These are phyloP conservation scores for Crepidotus variabilis DNA, from an alignment of 768 basidiomycete genomes.

Conservation along the genomic window DNA sequence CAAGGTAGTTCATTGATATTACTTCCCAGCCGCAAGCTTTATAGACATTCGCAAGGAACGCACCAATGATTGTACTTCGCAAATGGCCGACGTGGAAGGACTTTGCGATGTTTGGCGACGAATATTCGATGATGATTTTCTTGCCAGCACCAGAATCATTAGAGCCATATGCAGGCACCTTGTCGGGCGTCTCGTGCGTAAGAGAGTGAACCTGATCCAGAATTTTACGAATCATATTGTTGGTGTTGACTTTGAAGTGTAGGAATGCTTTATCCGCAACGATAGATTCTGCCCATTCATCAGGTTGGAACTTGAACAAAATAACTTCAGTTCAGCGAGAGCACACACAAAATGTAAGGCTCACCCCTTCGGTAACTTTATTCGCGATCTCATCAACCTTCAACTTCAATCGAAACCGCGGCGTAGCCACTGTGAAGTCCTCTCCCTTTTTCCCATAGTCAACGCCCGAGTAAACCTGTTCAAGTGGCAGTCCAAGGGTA, in stretches of 20 bases:
- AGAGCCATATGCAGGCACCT: conserved; percentile 74
- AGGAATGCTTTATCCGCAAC: conserved; percentile 77
- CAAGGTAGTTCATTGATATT: conserved; percentile 89
- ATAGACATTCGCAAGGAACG: conserved; percentile 88
- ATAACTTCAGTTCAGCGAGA: background rate
- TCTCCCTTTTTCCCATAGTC: conserved; percentile 92
- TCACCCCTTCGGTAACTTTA: conserved; percentile 69
- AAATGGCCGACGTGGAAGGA: conserved; percentile 97
- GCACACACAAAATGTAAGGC: conserved; percentile 15
- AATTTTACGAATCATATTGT: conserved; percentile 59
- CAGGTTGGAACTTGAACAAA: conserved; percentile 70
- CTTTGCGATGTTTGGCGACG: conserved; percentile 96
- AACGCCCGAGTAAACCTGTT: conserved; percentile 80
- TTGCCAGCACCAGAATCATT: conserved; percentile 78
- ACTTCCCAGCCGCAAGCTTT: conserved; percentile 92
- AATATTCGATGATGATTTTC: conserved; percentile 86
- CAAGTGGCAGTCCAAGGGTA: conserved; percentile 63
- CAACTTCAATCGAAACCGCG: conserved; percentile 84
- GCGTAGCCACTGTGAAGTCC: conserved; percentile 88
- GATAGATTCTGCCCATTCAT: conserved; percentile 72
- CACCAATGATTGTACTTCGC: conserved; percentile 98
- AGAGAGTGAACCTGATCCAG: conserved; percentile 73
- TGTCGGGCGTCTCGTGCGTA: conserved; percentile 58
- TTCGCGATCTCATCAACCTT: conserved; percentile 77
- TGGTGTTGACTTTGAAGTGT: conserved; percentile 69